Evolutionary conservation across 1,284 basidiomycete genomes (phyloP).

Genomic region (Golubevia pallescens): DNA sequence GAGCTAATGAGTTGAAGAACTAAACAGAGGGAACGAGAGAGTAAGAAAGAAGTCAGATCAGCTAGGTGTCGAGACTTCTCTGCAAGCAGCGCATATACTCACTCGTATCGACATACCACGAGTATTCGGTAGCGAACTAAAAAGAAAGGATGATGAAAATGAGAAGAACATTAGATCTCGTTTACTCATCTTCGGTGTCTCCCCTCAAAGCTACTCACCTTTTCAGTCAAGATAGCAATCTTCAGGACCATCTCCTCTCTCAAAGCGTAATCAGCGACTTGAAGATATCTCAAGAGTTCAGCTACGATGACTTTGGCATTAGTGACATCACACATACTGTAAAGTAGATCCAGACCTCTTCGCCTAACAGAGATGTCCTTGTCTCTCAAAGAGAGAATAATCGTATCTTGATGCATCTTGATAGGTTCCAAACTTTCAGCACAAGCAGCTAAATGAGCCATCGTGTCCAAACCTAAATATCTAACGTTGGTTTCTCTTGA

Average conservation of each 20-base stretch:
- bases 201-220: conserved; percentile 9
- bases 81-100: neutral
- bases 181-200: no score
- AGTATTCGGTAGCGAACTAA: conserved; percentile 48
- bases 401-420: conserved; percentile 57
- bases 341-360: conserved; percentile 54
- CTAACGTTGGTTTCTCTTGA: conserved; percentile 60
- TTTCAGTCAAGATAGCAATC: conserved; percentile 58
- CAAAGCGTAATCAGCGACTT: conserved; percentile 53
- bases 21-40: neutral
- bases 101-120: conserved; percentile 61
- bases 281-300: conserved; percentile 54
- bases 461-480: conserved; percentile 59
- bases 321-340: conserved; percentile 58
- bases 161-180: neutral
- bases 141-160: neutral
- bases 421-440: conserved; percentile 51
- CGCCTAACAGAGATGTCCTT: conserved; percentile 59
- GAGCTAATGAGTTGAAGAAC: conserved; percentile 49
- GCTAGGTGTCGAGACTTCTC: neutral
- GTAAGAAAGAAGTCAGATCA: neutral
- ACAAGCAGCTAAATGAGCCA: conserved; percentile 54
- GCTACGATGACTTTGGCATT: conserved; percentile 57
- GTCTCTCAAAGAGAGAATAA: conserved; percentile 52
- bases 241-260: conserved; percentile 58